phyloP scores from a whole-genome alignment of 441 rosid genomes.

The Populus tomentosa region DNA sequence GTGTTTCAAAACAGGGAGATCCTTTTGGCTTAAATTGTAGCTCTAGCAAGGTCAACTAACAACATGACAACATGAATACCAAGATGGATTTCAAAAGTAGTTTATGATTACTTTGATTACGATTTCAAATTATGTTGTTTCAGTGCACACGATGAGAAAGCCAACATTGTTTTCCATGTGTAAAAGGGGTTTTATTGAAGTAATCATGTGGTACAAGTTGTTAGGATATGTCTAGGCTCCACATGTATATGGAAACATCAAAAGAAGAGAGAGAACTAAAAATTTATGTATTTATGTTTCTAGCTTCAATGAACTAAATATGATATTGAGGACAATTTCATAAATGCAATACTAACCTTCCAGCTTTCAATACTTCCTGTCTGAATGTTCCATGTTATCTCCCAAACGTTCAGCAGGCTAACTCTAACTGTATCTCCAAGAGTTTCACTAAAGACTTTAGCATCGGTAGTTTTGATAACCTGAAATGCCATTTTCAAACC shows the following conservation, averaged over 20 bases:
- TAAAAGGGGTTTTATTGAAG: not conserved
- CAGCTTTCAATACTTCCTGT: slow-evolving; percentile 74
- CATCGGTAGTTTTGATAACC: slow-evolving; percentile 50
- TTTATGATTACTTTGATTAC: not conserved
- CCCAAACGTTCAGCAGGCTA: slow-evolving; percentile 58
- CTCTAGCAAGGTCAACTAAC: too few species aligned
- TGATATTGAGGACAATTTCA: slow-evolving; percentile 2
- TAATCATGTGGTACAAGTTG: not conserved
- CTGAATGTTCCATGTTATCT: slow-evolving; percentile 51
- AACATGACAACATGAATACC: too few species aligned
- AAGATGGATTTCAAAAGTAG: not conserved
- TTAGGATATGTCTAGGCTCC: not conserved
- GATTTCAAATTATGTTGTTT: not conserved
- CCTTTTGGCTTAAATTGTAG: too few species aligned
- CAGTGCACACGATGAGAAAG: not conserved
- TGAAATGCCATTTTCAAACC: slow-evolving; percentile 25
- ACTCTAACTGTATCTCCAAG: slow-evolving; percentile 51
- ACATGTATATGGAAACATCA: not conserved
- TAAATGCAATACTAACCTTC: slow-evolving; percentile 45
- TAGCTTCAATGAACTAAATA: not conserved
- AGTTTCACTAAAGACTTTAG: slow-evolving; percentile 41
- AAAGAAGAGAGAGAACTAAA: not conserved
- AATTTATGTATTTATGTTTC: not conserved
- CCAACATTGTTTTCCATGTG: not conserved
- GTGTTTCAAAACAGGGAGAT: too few species aligned